Evolutionary conservation across 306 rosid species (phyloP), one percentile per base, ranked within the genome.

Genomic region (Mimosa pudica): DNA sequence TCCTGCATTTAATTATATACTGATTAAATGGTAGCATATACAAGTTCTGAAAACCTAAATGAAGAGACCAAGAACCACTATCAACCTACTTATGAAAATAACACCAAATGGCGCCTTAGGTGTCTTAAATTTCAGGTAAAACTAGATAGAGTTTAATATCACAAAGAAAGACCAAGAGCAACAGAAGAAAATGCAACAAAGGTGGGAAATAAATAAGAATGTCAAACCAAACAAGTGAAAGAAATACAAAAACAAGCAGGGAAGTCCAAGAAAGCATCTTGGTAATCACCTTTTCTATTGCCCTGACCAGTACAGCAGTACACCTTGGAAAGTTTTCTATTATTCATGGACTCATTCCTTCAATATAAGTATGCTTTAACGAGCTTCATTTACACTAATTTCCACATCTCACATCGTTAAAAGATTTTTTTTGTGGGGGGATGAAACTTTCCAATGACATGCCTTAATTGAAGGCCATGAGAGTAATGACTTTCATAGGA

Each of bases 1-100:
- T 89, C 98, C 98, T 94, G 89, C 81, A 82, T 38, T 57, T 17
- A 63, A 70, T 73, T 67, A 63, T 38, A 17, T 2, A 49, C 55
- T 10, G 68, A 72, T 35, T 57, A 71, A 79, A 49, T 17, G 70
- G 11, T 80, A 20, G 52, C 75, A 52, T 11, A 33, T 51, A 70
- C 33, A 57, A 54, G 18, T 67, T 58, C 20, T 10, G 8, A 77
- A 72, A 81, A 38, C 44, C 11, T 5, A 83, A 55, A 16, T 24
- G 49, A 24, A 72, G 76, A n/a, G 74, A n/a, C 79, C 38, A 76
- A 64, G 69, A 76, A 77, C 72, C 82, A 72, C 49, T 70, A 74
- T 41, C 78, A 79, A 38, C 71, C 52, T 54, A 36, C 75, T 45
- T 36, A 58, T 47, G 47, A 49, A 71, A 51, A 73, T 33, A 32